phyloP scores from a whole-genome alignment of 768 basidiomycete species.

The Boletus vermiculosoides region DNA sequence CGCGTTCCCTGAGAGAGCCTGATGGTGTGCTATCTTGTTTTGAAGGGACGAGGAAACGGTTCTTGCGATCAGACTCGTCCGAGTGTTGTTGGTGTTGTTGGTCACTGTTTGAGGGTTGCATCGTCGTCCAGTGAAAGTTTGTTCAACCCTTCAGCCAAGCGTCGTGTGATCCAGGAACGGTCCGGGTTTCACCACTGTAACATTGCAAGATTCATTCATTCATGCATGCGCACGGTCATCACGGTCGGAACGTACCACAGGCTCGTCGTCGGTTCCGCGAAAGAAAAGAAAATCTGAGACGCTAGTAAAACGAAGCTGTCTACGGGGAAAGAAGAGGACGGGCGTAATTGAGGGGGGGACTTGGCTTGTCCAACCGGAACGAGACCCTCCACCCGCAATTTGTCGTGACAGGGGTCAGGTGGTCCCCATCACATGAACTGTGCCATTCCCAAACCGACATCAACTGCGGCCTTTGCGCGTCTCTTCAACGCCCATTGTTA shows the following conservation, averaged over 20 bases:
- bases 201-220: neutral
- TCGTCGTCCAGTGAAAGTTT: constrained; percentile 16
- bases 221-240: neutral
- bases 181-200: neutral
- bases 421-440: constrained; percentile 10
- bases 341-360: too few species aligned
- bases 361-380: neutral
- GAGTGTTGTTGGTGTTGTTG: constrained; percentile 33
- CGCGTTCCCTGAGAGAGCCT: constrained; percentile 65
- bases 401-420: constrained; percentile 13
- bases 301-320: neutral
- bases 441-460: neutral
- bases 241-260: neutral
- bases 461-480: constrained; percentile 11
- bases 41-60: constrained; percentile 51
- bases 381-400: neutral
- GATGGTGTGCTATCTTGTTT: constrained; percentile 40
- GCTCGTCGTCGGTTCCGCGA: neutral
- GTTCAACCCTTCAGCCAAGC: neutral
- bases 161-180: constrained; percentile 21
- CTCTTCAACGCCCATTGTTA: too few species aligned
- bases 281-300: neutral
- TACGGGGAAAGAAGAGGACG: too few species aligned
- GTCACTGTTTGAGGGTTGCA: constrained; percentile 33
- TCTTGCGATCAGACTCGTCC: constrained; percentile 60